Percentiles rank a stretch among this genome's conserved stretches.
Conservation (phyloP, 306 rosid genomes). For the Ceratonia siliqua region DNA sequence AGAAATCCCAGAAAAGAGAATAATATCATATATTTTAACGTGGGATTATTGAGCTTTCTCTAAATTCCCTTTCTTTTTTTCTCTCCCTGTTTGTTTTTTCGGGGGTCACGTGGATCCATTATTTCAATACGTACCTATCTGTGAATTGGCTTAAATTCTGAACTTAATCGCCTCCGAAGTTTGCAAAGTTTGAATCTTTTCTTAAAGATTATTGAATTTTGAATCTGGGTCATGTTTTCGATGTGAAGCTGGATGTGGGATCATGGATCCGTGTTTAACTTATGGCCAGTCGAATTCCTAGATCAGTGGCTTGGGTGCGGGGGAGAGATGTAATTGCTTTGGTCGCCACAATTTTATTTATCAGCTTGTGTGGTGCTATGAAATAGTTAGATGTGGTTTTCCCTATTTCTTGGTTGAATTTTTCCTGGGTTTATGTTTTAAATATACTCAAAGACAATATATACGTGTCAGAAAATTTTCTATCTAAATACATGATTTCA, state of each 20-base stretch:
- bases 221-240: slow-evolving; percentile 9
- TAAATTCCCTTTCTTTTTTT: not conserved
- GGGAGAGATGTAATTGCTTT: slow-evolving; percentile 17
- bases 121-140: not conserved
- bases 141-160: not conserved
- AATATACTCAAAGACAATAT: not conserved
- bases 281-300: not conserved
- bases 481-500: not conserved
- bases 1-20: not conserved
- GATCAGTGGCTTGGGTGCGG: not conserved
- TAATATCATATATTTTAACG: not conserved
- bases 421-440: not conserved
- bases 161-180: not conserved
- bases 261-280: slow-evolving; percentile 33
- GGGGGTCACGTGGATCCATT: slow-evolving; percentile 4
- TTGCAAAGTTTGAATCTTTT: not conserved
- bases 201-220: not conserved
- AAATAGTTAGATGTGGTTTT: not conserved
- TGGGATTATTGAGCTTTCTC: slow-evolving; percentile 15
- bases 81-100: slow-evolving; percentile 1
- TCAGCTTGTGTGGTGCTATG: not conserved
- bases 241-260: slow-evolving; percentile 27
- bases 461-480: not conserved
- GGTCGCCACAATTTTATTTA: not conserved
- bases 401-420: slow-evolving; percentile 2